Base-by-base conservation (phyloP, 2,329 filamentous ascomycete genomes). In the Colletotrichum zoysiae region DNA sequence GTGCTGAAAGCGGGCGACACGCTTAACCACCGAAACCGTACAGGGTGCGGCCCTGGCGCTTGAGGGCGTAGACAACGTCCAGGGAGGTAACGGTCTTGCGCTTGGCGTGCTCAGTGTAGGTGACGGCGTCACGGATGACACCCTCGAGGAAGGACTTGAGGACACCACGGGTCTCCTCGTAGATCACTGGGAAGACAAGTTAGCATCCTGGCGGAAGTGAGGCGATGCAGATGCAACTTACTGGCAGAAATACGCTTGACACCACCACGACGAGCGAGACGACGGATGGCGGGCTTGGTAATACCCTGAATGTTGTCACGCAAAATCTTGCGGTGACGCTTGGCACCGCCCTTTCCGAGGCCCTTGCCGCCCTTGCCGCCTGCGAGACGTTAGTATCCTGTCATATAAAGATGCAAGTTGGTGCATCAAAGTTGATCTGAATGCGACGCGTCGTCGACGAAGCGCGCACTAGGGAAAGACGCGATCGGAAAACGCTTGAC, bases 301-400 rank as follows among this genome's bases (percentile, higher is more conserved):
- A 98, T 98, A 87, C 95, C 95, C 89, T 98, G 95, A 83, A 98
- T 98, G 93, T 97, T 98, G 93, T 97, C 95, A 87, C 95, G 94
- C 85, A 98, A 90, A 89, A 98, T 98, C 93, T 98, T 98, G 82
- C 95, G 92, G 88, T 98, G 95, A 87, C 95, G 95, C 93, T 98
- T 98, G 86, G 95, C 95, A 85, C 95, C 95, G 78, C 95, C 95
- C 92, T 97, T 97, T 85, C 95, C 95, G 86, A 97, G 94, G 84
- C 95, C 95, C 91, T 97, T 97, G 84, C 95, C 95, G 86, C 95
- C 95, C 88, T 97, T 97, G 84, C 94, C 94, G 84, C 94, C 94
- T 96, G 79, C 23, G 53, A 71, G 64, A 53, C 7, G 73, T 74
- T 33, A 74, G 73, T 53, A 66, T n/a, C 9, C 30, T 35, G 48